Evolutionary conservation across 2,329 filamentous ascomycete genomes (phyloP).

Genomic region (Colletotrichum cuscutae): DNA sequence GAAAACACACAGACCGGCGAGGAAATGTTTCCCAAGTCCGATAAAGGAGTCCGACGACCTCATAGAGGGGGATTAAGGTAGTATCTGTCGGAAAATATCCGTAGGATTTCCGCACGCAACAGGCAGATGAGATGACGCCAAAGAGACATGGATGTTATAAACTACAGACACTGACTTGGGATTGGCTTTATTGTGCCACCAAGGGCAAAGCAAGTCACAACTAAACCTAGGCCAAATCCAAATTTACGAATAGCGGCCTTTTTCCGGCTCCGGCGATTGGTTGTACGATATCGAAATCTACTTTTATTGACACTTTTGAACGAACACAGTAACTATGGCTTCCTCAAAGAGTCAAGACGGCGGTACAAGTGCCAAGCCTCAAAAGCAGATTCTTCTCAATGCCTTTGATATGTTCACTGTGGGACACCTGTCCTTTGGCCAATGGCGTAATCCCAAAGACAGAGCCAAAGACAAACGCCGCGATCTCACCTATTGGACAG

Average conservation of each 20-base stretch:
- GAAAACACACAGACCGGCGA: background rate
- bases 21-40: background rate
- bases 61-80: too few relatives aligned
- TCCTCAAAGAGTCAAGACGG: background rate
- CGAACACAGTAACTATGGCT: background rate
- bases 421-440: conserved; percentile 17
- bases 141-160: background rate
- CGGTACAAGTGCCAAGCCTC: background rate
- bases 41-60: conserved; percentile 6
- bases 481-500: conserved; percentile 63
- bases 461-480: conserved; percentile 19
- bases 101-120: conserved; percentile 16
- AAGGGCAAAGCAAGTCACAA: background rate
- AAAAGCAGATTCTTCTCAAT: conserved; percentile 19
- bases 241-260: background rate
- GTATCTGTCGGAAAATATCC: background rate
- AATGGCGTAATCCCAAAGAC: conserved; percentile 24
- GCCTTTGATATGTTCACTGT: conserved; percentile 26
- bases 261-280: background rate
- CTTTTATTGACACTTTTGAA: background rate
- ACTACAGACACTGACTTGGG: too few relatives aligned
- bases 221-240: too few relatives aligned
- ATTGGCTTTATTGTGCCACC: background rate
- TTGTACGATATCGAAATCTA: background rate
- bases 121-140: background rate